A percentile compares a stretch with the other conserved stretches of the same genome.
phyloP scores from a whole-genome alignment of 306 rosid species.

The Cajanus cajan region DNA sequence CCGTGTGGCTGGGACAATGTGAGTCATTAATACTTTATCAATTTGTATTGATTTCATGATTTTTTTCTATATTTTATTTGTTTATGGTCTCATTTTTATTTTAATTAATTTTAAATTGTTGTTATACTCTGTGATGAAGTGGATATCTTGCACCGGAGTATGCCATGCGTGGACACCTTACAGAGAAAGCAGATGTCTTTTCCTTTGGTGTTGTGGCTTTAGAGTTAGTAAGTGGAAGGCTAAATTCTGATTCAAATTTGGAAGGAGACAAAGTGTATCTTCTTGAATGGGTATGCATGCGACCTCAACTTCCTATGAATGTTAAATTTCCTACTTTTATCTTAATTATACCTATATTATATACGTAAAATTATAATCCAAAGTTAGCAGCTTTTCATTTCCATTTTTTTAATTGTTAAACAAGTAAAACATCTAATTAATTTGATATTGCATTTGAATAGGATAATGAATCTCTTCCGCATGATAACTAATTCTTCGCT shows the following conservation, averaged over 20 bases:
- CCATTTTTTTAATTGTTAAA: neutral
- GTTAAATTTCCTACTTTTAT: neutral
- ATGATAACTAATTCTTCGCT: neutral
- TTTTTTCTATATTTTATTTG: neutral
- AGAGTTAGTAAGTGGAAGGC: conserved; percentile 75
- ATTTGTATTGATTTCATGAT: neutral
- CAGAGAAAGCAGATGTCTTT: conserved; percentile 82
- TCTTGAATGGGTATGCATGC: conserved; percentile 64
- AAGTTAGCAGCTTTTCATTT: neutral
- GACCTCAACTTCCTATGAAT: neutral
- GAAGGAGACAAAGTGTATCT: conserved; percentile 63
- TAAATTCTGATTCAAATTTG: conserved; percentile 59
- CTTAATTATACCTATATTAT: neutral
- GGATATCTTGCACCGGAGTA: conserved; percentile 93
- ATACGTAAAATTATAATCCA: neutral
- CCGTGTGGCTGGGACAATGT: conserved; percentile 80
- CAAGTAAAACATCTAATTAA: neutral
- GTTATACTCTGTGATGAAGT: conserved; percentile 34
- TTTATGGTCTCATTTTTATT: neutral
- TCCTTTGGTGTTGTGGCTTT: conserved; percentile 86
- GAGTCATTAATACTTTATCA: conserved; percentile 25
- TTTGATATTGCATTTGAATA: neutral
- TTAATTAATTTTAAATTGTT: neutral
- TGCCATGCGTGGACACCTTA: conserved; percentile 87
- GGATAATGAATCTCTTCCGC: neutral